phyloP scores from a whole-genome alignment of 257 asterid species.

The Solanum chiquidenum region DNA sequence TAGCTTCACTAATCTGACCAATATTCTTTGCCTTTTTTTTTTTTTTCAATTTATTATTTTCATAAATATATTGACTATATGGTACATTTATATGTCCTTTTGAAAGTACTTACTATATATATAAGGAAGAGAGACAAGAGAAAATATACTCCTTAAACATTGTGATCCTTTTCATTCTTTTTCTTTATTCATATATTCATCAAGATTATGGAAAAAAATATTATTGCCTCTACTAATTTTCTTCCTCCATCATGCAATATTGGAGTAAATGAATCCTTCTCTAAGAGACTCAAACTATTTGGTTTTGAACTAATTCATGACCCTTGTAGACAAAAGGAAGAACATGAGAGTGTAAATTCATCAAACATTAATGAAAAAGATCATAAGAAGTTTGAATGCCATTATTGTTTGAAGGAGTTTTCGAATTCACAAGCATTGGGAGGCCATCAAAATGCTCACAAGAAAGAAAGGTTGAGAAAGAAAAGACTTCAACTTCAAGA shows the following conservation, averaged over 20 bases:
- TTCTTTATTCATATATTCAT: neutral
- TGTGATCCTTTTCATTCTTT: neutral
- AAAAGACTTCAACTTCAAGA: constrained; percentile 71
- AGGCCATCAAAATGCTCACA: constrained; percentile 96
- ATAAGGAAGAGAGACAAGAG: constrained; percentile 21
- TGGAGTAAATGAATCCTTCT: constrained; percentile 14
- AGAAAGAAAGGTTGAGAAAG: constrained; percentile 82
- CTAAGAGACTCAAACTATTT: constrained; percentile 44
- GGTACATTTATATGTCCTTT: constrained; percentile 15
- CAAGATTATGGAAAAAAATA: constrained; percentile 24
- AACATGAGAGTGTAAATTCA: constrained; percentile 58
- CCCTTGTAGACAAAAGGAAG: constrained; percentile 7
- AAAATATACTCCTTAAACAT: neutral
- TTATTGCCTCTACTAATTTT: constrained; percentile 7
- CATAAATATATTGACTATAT: constrained; percentile 32
- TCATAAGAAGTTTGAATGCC: constrained; percentile 59
- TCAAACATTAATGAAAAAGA: constrained; percentile 17
- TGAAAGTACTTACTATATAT: constrained; percentile 1
- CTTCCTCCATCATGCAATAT: constrained; percentile 5
- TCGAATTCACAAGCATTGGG: constrained; percentile 87
- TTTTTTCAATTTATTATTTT: constrained; percentile 5
- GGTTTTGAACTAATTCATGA: constrained; percentile 50
- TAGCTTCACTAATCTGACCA: constrained; percentile 50
- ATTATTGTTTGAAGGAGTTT: constrained; percentile 60
- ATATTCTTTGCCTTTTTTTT: constrained; percentile 8